Evolutionary conservation across 495 filamentous ascomycete genomes (phyloP), one percentile per base, ranked within the genome.

Genomic region (Lepraria neglecta): DNA sequence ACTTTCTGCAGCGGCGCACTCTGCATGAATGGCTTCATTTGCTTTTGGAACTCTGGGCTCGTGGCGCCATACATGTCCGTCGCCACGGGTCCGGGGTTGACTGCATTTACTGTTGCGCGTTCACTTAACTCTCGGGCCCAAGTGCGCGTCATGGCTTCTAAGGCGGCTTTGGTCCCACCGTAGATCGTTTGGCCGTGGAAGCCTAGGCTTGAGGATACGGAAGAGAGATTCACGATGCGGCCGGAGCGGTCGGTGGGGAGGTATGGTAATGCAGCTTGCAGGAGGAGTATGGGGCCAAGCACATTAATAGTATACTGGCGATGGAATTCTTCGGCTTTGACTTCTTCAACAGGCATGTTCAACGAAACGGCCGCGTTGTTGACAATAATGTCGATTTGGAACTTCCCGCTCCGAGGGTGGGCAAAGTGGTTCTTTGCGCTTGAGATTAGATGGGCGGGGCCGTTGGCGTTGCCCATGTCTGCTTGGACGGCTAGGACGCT

Each of bases 111-210:
- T 0, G 91, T 97, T 0, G 80, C 81, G 9, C 84, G 76, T 70
- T 94, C 87, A 3, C 83, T 77, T 42, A 97, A 75, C 74, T 97
- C 92, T 21, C 89, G 79, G 0, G 85, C 77, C 92, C 91, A 97
- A 2, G 88, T 91, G 10, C 92, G 79, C 12, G 91, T 95, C 91
- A 96, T 94, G n/a, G 87, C 82, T 64, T 97, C 92, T 38, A 96
- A 67, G 0, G 92, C 91, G 0, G 88, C 91, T 73, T 97, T 97
- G 65, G 87, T 92, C 4, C 90, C 91, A 44, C 88, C 89, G 69
- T 96, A 97, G 38, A 95, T 83, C 7, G 81, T 81, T 72, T 94
- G 88, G 6, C 77, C 80, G 3, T 76, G 69, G 72, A 89, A 90
- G 0, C 91, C 90, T 12, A 86, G 71, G 4, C 78, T 79, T 1